Conservation (phyloP, 352 stramenopile species). For the Globisporangium paroecandrum region DNA sequence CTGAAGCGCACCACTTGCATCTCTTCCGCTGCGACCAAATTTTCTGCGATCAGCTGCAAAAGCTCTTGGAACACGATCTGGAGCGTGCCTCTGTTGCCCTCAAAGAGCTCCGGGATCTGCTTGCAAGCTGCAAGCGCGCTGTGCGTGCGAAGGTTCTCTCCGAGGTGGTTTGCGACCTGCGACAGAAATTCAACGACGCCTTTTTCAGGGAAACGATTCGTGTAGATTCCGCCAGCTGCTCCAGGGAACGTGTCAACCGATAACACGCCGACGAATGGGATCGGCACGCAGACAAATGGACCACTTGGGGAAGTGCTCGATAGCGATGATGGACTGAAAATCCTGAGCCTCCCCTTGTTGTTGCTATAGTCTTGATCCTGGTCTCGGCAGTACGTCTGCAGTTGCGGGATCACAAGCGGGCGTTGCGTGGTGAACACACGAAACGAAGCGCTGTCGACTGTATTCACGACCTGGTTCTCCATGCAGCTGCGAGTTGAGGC, state of each 20-base stretch:
- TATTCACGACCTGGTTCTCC: conserved; percentile 36
- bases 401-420: conserved; percentile 44
- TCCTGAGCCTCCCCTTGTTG: conserved; percentile 22
- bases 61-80: conserved; percentile 31
- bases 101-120: conserved; percentile 38
- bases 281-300: conserved; percentile 62
- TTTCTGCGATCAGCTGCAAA: conserved; percentile 31
- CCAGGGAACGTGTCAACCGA: conserved; percentile 63
- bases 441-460: conserved; percentile 44
- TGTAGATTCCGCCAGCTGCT: conserved; percentile 49
- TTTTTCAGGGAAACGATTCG: conserved; percentile 40
- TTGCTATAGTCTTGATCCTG: conserved; percentile 19
- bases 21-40: conserved; percentile 39
- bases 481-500: conserved; percentile 52
- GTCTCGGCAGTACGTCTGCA: conserved; percentile 28
- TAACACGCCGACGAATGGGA: conserved; percentile 67
- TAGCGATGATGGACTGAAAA: conserved; percentile 18
- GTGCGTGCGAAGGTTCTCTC: conserved; percentile 36
- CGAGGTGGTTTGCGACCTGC: conserved; percentile 43
- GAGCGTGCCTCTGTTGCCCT: conserved; percentile 57
- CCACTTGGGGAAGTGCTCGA: conserved; percentile 12
- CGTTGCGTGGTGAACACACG: conserved; percentile 47
- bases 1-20: conserved; percentile 32
- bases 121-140: conserved; percentile 21
- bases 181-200: conserved; percentile 54